Base-by-base conservation (phyloP, 2,329 filamentous ascomycete species). In the Talaromyces albobiverticillius region DNA sequence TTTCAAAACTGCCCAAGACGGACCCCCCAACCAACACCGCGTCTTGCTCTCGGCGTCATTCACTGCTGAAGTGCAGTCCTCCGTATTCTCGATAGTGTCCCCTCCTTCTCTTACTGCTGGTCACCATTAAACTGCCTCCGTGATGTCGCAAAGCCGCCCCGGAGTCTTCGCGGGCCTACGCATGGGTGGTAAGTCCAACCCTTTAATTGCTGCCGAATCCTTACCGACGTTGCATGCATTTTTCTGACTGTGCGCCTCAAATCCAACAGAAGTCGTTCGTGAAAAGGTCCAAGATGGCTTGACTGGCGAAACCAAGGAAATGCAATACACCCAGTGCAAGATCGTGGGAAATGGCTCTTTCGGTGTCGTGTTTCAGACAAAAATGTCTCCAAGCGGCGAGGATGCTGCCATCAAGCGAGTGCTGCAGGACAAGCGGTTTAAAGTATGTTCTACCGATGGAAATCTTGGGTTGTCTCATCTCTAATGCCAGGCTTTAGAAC, bases 331-430 rank as follows among this genome's bases (percentile, higher is more conserved):
- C 54, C 94, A 97, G 73, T 97, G 93, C 81, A 99, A 99, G 79
- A 97, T 99, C 67, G 94, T 99, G 46, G 94, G 94, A 72, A 99
- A 99, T 78, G 94, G 94, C 63, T 97, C 93, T 32, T 99, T 99
- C 65, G 94, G 94, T 61, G 93, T 99, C 48, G 94, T 99, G 61
- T 99, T 99, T 75, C 94, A 99, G 79, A 99, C 94, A 55, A 97
- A 97, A 79, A 83, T 99, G 67, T 93, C 93, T 58, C 94, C 94
- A n/a, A 94, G 89, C 60, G 93, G 93, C 60, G 94, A 99, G 75
- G 94, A 99, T 78, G 94, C 94, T 51, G 94, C 94, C 71, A 99
- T 99, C 81, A 99, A 99, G 82, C 88, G 94, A 66, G 94, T 99
- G 57, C 83, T 99, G 56, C 94, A 99, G 71, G 94, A 99, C 82